Percentiles rank a stretch among this genome's conserved stretches.
phyloP scores from a whole-genome alignment of 2,329 filamentous ascomycete species.

The Fusarium miscanthi region DNA sequence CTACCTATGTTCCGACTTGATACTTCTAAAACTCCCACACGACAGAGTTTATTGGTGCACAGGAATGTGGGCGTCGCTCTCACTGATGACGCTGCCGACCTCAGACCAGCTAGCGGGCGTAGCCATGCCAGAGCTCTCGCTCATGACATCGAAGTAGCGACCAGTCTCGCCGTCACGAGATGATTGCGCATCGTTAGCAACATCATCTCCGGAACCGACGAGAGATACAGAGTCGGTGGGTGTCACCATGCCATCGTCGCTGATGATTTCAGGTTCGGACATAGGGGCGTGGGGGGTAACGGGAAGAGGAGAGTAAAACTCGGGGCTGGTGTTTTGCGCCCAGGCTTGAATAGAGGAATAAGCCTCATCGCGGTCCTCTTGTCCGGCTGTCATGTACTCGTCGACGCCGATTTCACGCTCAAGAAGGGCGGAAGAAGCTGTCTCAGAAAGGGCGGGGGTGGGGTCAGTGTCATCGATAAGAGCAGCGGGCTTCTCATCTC shows the following conservation, averaged over 20 bases:
- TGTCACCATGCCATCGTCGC: conserved; percentile 63
- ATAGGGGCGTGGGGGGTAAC: conserved; percentile 60
- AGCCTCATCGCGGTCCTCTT: conserved; percentile 59
- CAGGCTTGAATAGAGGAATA: conserved; percentile 74
- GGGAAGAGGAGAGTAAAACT: conserved; percentile 72
- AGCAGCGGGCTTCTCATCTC: conserved; percentile 38
- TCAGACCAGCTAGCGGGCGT: conserved; percentile 74
- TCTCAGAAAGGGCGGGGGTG: conserved; percentile 32
- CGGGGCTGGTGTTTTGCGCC: conserved; percentile 65
- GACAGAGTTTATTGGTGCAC: conserved; percentile 45
- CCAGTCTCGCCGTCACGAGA: conserved; percentile 52
- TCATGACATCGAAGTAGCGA: conserved; percentile 65
- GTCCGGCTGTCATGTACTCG: conserved; percentile 65
- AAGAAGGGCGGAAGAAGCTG: conserved; percentile 46
- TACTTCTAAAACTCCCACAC: not conserved
- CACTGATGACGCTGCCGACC: conserved; percentile 71
- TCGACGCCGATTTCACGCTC: conserved; percentile 54
- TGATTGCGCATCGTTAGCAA: conserved; percentile 57
- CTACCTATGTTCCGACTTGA: not conserved
- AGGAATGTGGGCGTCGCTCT: conserved; percentile 57
- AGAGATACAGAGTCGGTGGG: conserved; percentile 69
- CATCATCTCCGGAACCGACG: conserved; percentile 62
- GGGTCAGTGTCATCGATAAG: conserved; percentile 52
- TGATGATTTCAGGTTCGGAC: conserved; percentile 64
- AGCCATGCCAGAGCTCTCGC: conserved; percentile 67